Percentiles rank a stretch among this genome's conserved stretches.
Evolutionary conservation across 331 rosid genomes (phyloP).

Genomic region (Prunus yedoensis): DNA sequence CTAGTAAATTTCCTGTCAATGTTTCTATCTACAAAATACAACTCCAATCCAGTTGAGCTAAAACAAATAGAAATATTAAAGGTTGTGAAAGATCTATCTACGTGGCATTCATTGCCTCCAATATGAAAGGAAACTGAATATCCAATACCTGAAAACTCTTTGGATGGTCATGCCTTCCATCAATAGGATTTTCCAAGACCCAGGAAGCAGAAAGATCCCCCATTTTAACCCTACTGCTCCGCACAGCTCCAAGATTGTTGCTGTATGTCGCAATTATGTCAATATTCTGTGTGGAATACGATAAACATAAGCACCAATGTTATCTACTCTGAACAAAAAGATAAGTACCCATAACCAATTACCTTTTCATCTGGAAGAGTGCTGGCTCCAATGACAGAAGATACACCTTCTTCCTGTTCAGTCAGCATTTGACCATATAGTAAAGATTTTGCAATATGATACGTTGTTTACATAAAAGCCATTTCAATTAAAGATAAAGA

Average conservation of each 20-base stretch:
- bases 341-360: conserved; percentile 13
- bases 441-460: conserved; percentile 12
- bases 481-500: not conserved
- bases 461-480: not conserved
- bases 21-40: conserved; percentile 3
- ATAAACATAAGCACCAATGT: conserved; percentile 23
- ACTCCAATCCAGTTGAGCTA: not conserved
- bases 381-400: conserved; percentile 34
- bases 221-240: conserved; percentile 68
- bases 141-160: conserved; percentile 57
- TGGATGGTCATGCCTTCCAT: conserved; percentile 47
- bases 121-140: not conserved
- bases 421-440: conserved; percentile 24
- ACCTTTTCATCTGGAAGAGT: conserved; percentile 65
- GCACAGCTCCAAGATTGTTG: conserved; percentile 62
- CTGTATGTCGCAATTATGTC: conserved; percentile 79
- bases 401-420: conserved; percentile 46
- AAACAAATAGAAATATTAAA: conserved; percentile 15
- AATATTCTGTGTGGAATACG: conserved; percentile 59
- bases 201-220: conserved; percentile 83
- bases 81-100: not conserved
- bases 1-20: conserved; percentile 27
- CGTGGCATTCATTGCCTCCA: not conserved
- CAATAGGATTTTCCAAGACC: conserved; percentile 76
- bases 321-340: conserved; percentile 21